Evolutionary conservation across 164 flowering plant species (phyloP), one percentile per base, ranked within the genome.

Genomic region (Amborella trichopoda): DNA sequence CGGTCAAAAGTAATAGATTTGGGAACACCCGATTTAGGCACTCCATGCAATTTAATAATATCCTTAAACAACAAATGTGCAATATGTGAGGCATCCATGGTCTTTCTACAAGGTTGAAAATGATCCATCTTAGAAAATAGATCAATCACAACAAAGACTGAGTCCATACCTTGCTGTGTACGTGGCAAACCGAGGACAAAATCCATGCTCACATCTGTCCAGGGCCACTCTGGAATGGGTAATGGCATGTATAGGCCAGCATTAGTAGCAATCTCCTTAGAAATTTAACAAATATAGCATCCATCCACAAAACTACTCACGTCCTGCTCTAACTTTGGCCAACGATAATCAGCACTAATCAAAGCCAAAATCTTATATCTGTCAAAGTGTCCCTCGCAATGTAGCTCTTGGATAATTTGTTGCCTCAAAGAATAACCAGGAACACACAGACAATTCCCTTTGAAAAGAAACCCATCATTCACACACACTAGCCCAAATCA

Each of bases 201-300:
- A 24, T 44, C 47, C 27, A 44, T 22, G n/a, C 28, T 44, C 4
- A 44, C n/a, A 19, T 9, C 47, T 11, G 26, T 44, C 47, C 47
- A 44, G 4, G 47, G 3, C n/a, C 6, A n/a, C 13, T 8, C 3
- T 16, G 47, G 28, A 3, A 44, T 28, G 2, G 47, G 47, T 44
- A 44, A n/a, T 5, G 47, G 28, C 8, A 14, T 44, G 16, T 44
- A 44, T 4, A 44, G 47, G 4, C 27, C 27, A 0, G 47, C 28
- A 25, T 9, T 23, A 6, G 26, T 44, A 8, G 17, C 16, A 6
- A 6, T 12, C 6, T 28, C 28, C n/a, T 44, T 44, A 10, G 27
- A 22, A 8, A 6, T 3, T 5, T 25, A 25, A 5, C 27, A 44
- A 5, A 44, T 14, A 24, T 44, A 18, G 25, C 28, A 25, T n/a